These are phyloP conservation scores for Rhipidocladum racemiflorum DNA, from an alignment of 176 grass and related monocot genomes.

Conservation along the genomic window DNA sequence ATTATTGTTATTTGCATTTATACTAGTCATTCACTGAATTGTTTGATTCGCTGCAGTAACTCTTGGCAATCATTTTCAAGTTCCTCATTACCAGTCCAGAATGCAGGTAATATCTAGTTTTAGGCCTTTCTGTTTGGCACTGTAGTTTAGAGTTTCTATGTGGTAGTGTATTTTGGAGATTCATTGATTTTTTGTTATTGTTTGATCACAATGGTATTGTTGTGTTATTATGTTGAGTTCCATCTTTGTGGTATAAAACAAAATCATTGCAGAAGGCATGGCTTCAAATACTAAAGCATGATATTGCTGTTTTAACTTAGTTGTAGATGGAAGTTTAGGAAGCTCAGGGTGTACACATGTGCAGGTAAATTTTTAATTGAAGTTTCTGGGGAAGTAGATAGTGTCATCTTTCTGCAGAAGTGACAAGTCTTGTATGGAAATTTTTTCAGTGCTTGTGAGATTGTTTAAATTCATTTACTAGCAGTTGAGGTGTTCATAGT, in stretches of 20 bases:
- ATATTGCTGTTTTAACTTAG: neutral
- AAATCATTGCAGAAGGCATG: neutral
- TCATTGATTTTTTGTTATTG: slow-evolving; percentile 6
- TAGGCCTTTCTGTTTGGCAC: neutral
- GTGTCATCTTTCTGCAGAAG: neutral
- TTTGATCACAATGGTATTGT: slow-evolving; percentile 2
- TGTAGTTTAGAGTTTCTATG: neutral
- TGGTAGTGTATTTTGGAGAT: neutral
- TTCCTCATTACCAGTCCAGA: slow-evolving; percentile 37
- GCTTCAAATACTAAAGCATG: neutral
- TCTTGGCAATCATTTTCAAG: slow-evolving; percentile 66
- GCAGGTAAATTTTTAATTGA: neutral
- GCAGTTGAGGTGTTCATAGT: slow-evolving; percentile 18
- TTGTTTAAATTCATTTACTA: neutral
- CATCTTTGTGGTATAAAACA: slow-evolving; percentile 21
- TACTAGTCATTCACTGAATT: slow-evolving; percentile 25
- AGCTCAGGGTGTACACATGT: neutral
- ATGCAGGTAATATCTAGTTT: slow-evolving; percentile 49
- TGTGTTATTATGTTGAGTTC: neutral
- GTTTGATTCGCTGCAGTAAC: slow-evolving; percentile 44
- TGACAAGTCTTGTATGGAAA: neutral
- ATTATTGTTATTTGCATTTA: neutral
- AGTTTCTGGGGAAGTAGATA: neutral
- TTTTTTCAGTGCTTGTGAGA: slow-evolving; percentile 4
- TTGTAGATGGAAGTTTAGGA: neutral